Base-by-base conservation (phyloP, 805 yeast species). In the Myxozyma neglecta region DNA sequence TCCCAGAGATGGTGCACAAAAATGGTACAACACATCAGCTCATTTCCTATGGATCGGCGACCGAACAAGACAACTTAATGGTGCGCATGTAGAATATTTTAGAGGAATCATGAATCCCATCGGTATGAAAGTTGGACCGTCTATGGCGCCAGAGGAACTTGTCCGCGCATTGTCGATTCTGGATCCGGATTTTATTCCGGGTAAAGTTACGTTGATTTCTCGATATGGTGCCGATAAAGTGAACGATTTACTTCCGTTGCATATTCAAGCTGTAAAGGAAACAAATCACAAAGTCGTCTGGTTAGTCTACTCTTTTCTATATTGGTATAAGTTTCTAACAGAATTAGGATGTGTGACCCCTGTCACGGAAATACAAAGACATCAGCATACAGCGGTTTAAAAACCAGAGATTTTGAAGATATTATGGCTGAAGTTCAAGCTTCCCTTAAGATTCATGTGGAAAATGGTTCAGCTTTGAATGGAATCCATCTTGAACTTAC, bases 41-140 rank as follows among this genome's bases (percentile, higher is more conserved):
- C 80, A 77, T 56, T 77, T 77, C 64, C 69, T 77, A 35, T 77
- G 80, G 80, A 77, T 77, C 29, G 80, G 80, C 29, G 80, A 77
- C 62, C 72, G 80, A 37, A 77, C 80, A 1, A 69, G 80, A 10
- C 81, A 78, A 68, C 67, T 76, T 1, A 75, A 76, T 53, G 79
- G 80, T 16, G 80, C 81, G n/a, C 80, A 77, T 57, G 80, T 77
- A 29, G 80, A 77, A 70, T 77, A 75, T 63, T 77, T 77, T 71
- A 66, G 80, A 36, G 80, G 80, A 6, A 70, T 77, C 2, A 70
- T 70, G 63, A 77, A 77, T 63, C 80, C 80, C 3, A 75, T 77
- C 52, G 80, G 80, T 4, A 71, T 78, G 62, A 77, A 77, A 67
- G 80, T 77, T 1, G 80, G 80, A 4, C 81, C 80, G n/a, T 51